phyloP scores from a whole-genome alignment of 805 yeast genomes.

The Ascoidea rubescens region DNA sequence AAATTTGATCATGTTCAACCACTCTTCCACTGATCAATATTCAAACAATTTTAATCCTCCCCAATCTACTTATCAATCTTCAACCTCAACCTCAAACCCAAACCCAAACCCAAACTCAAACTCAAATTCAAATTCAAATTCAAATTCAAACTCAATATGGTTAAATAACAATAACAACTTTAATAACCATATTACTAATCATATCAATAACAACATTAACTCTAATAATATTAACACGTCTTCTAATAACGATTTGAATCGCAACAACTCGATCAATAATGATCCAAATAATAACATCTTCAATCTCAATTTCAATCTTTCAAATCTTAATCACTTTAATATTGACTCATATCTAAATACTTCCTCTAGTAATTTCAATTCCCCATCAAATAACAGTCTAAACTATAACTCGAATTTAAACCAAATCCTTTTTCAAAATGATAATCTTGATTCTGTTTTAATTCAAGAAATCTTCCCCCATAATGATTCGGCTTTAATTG shows the following conservation, averaged over 20 bases:
- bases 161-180: background rate
- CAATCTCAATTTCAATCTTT: background rate
- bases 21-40: no score
- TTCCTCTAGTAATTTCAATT: background rate
- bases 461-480: background rate
- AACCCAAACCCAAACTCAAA: background rate
- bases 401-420: slow-evolving; percentile 1
- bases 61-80: no score
- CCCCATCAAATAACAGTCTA: background rate
- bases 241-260: background rate
- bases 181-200: slow-evolving; percentile 7
- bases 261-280: background rate
- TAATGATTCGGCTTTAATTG: slow-evolving; percentile 17
- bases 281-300: background rate
- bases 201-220: slow-evolving; percentile 10
- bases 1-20: no score
- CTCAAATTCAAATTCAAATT: background rate
- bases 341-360: background rate
- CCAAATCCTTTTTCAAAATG: background rate
- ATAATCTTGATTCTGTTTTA: background rate
- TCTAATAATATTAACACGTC: slow-evolving; percentile 1
- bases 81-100: background rate
- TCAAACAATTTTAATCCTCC: no score
- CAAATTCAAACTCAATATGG: background rate
- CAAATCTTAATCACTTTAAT: background rate